Conservation (phyloP, 805 yeast species). For the Yarrowia divulgata region DNA sequence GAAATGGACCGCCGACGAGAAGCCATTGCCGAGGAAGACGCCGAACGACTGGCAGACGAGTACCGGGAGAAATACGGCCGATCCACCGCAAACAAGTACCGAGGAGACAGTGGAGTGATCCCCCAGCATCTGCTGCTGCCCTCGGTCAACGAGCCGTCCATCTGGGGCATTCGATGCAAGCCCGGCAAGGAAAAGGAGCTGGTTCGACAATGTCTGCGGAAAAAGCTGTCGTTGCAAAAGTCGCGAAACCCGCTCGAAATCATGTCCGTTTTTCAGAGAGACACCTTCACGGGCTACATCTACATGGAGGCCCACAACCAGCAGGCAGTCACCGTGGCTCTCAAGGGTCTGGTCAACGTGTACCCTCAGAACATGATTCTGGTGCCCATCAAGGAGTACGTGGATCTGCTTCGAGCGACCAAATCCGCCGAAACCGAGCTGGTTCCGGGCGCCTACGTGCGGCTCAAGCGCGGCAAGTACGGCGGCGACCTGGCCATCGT, state of each 20-base stretch:
- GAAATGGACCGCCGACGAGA: slow-evolving; percentile 79
- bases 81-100: slow-evolving; percentile 76
- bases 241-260: slow-evolving; percentile 83
- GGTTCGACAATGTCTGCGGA: slow-evolving; percentile 82
- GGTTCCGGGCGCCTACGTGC: slow-evolving; percentile 90
- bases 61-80: slow-evolving; percentile 92
- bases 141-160: slow-evolving; percentile 93
- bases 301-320: slow-evolving; percentile 94
- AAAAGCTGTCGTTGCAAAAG: slow-evolving; percentile 77
- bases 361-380: slow-evolving; percentile 75
- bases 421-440: slow-evolving; percentile 86
- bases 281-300: slow-evolving; percentile 87
- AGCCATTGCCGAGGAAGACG: slow-evolving; percentile 90
- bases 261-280: slow-evolving; percentile 90
- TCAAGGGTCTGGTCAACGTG: slow-evolving; percentile 88
- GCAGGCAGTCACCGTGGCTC: slow-evolving; percentile 87
- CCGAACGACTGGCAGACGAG: slow-evolving; percentile 90
- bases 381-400: slow-evolving; percentile 95
- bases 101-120: slow-evolving; percentile 85
- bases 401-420: slow-evolving; percentile 87
- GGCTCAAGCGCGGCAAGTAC: slow-evolving; percentile 89
- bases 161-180: slow-evolving; percentile 94
- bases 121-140: slow-evolving; percentile 94
- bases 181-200: slow-evolving; percentile 92
- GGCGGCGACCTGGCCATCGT: slow-evolving; percentile 93